Conservation (phyloP, 805 yeast species). For the Saccharomycopsis schoenii region DNA sequence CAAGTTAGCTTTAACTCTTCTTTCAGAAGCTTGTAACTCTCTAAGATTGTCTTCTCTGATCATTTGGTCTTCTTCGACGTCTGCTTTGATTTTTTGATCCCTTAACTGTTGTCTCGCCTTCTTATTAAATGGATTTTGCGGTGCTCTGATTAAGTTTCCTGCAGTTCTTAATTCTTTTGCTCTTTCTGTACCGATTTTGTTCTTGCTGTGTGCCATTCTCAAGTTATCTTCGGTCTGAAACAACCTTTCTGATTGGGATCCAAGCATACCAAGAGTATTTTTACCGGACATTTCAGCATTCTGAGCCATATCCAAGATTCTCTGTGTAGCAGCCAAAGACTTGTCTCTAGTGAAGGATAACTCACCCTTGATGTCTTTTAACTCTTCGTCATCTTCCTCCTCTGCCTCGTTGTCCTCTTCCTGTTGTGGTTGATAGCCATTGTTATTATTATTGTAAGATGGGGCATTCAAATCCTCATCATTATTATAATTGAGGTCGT, state of each 20-base stretch:
- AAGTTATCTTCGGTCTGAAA: constrained; percentile 72
- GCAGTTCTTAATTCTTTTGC: constrained; percentile 59
- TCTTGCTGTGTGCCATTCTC: constrained; percentile 71
- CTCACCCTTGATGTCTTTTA: constrained; percentile 76
- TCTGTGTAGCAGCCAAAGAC: constrained; percentile 75
- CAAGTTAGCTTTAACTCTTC: constrained; percentile 56
- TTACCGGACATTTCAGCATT: constrained; percentile 67
- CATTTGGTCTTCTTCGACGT: constrained; percentile 51
- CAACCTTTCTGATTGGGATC: constrained; percentile 84
- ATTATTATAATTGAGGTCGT: constrained; percentile 1
- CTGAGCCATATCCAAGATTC: constrained; percentile 62
- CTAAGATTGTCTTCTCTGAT: constrained; percentile 51
- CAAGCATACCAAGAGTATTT: constrained; percentile 84
- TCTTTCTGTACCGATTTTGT: constrained; percentile 71
- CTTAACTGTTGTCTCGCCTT: constrained; percentile 63
- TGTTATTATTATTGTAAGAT: constrained; percentile 3
- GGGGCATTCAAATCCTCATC: constrained; percentile 26
- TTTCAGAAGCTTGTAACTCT: constrained; percentile 54
- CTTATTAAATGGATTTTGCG: constrained; percentile 80
- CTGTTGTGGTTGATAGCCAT: constrained; percentile 21
- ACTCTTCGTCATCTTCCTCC: constrained; percentile 73
- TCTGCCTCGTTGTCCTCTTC: constrained; percentile 30
- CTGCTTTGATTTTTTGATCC: constrained; percentile 58
- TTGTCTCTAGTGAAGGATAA: constrained; percentile 79
- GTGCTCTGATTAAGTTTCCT: constrained; percentile 14